Evolutionary conservation across 768 basidiomycete genomes (phyloP), one percentile per base, ranked within the genome.

Genomic region (Crepidotus variabilis): DNA sequence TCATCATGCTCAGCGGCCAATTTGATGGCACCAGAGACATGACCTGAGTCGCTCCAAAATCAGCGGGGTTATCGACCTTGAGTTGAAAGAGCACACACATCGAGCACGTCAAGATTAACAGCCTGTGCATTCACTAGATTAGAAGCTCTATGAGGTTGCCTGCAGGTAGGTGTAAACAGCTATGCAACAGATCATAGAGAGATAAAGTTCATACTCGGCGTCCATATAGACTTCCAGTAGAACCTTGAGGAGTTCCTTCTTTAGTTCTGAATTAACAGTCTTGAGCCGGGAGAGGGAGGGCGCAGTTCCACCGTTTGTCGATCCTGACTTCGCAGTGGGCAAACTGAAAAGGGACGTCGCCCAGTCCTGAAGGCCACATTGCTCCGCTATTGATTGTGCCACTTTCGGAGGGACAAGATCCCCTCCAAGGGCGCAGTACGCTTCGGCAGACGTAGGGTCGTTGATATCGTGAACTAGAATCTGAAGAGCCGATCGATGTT

Each of bases 201-300:
- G 22, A 39, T 50, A 48, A 55, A 24, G 56, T 54, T 35, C 87
- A 56, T 62, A 91, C 90, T 83, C 82, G 54, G 86, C 84, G 34
- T 75, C 76, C 87, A 93, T 88, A 69, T 94, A 94, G 6, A 94
- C 88, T 66, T 89, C 85, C 56, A 96, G 65, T 24, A 96, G 69
- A 28, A 85, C 80, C 73, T 79, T 84, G 60, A 94, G 68, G 61
- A 94, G 70, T 22, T 80, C 77, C 52, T 74, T 80, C 64, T 81
- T 85, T 58, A 78, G 63, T 8, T 74, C 72, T 3, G 79, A 78
- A 35, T 80, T 78, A 6, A 80, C 77, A 13, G 72, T 67, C 54
- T 69, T 73, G 56, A 72, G 66, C 36, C 70, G 71, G 54, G 69
- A 58, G 56, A 69, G 50, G 47, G 66, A 55, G 20, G 63, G 56